Evolutionary conservation across 805 yeast genomes (phyloP).

Genomic region (Cyberlindnera lachancei): DNA sequence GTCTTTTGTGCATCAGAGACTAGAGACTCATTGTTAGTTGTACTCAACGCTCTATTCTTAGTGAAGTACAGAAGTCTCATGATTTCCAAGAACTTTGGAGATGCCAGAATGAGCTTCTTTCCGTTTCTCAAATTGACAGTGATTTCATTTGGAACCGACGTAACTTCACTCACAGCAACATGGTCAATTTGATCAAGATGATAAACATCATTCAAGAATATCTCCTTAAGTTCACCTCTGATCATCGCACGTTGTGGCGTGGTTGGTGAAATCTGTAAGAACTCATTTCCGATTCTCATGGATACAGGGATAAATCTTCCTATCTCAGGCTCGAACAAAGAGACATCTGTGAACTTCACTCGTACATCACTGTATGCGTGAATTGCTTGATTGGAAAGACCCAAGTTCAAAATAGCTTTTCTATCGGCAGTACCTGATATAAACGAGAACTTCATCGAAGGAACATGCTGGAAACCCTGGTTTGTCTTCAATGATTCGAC

Average conservation of each 20-base stretch:
- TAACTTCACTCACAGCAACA: slow-evolving; percentile 32
- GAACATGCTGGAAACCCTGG: slow-evolving; percentile 9
- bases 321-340: slow-evolving; percentile 39
- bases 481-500: slow-evolving; percentile 18
- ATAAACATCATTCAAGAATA: slow-evolving; percentile 36
- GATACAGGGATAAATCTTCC: slow-evolving; percentile 53
- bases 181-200: slow-evolving; percentile 32
- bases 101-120: slow-evolving; percentile 33
- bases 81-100: slow-evolving; percentile 53
- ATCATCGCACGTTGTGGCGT: slow-evolving; percentile 35
- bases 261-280: slow-evolving; percentile 46
- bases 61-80: slow-evolving; percentile 64
- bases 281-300: slow-evolving; percentile 62
- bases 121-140: slow-evolving; percentile 34
- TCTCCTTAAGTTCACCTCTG: slow-evolving; percentile 26
- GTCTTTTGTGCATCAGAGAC: slow-evolving; percentile 17
- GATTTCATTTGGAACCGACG: slow-evolving; percentile 45
- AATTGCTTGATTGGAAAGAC: slow-evolving; percentile 35
- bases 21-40: slow-evolving; percentile 5
- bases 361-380: slow-evolving; percentile 41
- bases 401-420: slow-evolving; percentile 34
- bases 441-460: slow-evolving; percentile 27
- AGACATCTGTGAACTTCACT: slow-evolving; percentile 44
- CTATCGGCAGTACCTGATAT: slow-evolving; percentile 40
- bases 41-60: slow-evolving; percentile 42